phyloP scores from a whole-genome alignment of 176 grass and related monocot genomes.

The Cenchrus purpureus region DNA sequence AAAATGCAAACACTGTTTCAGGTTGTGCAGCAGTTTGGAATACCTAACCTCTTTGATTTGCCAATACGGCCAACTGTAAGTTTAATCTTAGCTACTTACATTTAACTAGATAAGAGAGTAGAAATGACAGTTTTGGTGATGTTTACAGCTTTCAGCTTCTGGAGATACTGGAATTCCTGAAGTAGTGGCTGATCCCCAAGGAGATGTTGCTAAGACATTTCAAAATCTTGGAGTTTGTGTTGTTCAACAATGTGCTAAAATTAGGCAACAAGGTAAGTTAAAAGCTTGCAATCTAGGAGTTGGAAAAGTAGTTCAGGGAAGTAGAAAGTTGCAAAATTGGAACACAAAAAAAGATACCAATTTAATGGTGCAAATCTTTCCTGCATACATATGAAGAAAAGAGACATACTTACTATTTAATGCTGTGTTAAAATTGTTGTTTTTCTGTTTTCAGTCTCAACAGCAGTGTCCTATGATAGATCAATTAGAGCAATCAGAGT shows the following conservation, averaged over 20 bases:
- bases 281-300: background rate
- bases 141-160: conserved; percentile 87
- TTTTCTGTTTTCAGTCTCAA: conserved; percentile 72
- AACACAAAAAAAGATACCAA: background rate
- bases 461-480: conserved; percentile 95
- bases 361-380: background rate
- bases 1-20: conserved; percentile 51
- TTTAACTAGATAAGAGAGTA: background rate
- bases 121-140: conserved; percentile 30
- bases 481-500: conserved; percentile 87
- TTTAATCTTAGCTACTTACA: conserved; percentile 24
- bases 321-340: background rate
- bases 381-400: conserved; percentile 10
- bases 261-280: conserved; percentile 91
- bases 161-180: conserved; percentile 92
- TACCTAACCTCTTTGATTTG: conserved; percentile 96
- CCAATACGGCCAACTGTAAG: conserved; percentile 88
- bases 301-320: background rate
- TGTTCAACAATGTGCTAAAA: conserved; percentile 99
- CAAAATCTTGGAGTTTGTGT: conserved; percentile 97
- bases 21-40: conserved; percentile 98
- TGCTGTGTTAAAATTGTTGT: conserved; percentile 6
- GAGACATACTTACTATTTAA: conserved; percentile 6
- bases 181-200: conserved; percentile 88
- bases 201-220: conserved; percentile 90